phyloP scores from a whole-genome alignment of 2,329 filamentous ascomycete genomes.

The Magnaporthiopsis poae region DNA sequence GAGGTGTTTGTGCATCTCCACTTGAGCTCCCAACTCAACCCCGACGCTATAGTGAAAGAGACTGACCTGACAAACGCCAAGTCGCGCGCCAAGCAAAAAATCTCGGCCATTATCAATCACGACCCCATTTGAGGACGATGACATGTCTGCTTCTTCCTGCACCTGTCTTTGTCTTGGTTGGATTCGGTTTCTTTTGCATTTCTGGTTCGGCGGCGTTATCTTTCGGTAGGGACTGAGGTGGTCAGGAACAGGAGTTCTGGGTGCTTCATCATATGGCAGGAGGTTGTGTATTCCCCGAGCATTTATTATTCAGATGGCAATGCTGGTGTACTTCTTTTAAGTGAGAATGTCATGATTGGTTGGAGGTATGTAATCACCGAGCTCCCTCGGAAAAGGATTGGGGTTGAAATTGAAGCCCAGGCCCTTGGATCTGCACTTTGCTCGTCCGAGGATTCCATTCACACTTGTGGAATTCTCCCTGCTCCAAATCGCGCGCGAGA shows the following conservation, averaged over 20 bases:
- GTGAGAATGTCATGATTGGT: too few relatives aligned
- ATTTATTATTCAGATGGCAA: not conserved
- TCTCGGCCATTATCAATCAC: slow-evolving; percentile 7
- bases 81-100: slow-evolving; percentile 3
- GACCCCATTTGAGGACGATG: not conserved
- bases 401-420: not conserved
- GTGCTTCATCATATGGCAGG: not conserved
- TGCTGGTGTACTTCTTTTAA: not conserved
- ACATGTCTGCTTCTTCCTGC: not conserved
- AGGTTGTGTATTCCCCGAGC: not conserved
- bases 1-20: not conserved
- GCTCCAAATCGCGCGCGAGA: not conserved
- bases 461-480: not conserved
- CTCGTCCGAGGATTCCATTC: not conserved
- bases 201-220: not conserved
- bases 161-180: too few relatives aligned
- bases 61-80: not conserved
- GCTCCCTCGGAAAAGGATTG: too few relatives aligned
- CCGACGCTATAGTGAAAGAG: not conserved
- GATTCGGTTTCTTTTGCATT: not conserved
- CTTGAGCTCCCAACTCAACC: not conserved
- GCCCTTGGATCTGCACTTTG: not conserved
- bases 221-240: not conserved
- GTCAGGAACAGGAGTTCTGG: not conserved
- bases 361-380: too few relatives aligned